Percentiles rank a stretch among this genome's conserved stretches.
Evolutionary conservation across 345 rosid genomes (phyloP).

Genomic region (Angophora floribunda): DNA sequence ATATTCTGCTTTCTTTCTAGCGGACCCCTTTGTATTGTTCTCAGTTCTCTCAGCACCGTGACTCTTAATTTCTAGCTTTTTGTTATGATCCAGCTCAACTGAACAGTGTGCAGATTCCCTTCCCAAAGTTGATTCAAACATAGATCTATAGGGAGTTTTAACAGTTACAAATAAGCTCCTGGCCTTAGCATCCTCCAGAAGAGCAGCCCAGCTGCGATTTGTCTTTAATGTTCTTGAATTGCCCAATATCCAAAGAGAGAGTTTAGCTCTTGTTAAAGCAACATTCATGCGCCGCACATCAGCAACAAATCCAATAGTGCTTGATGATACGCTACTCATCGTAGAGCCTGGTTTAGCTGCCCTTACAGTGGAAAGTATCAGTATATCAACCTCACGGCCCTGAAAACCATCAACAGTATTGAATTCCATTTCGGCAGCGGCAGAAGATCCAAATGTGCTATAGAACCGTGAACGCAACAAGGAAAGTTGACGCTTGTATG

Average conservation of each 20-base stretch:
- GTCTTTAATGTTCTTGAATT: conserved; percentile 68
- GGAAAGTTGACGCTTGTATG: conserved; percentile 79
- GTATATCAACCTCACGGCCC: conserved; percentile 87
- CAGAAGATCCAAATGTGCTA: conserved; percentile 66
- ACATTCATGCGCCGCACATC: conserved; percentile 96
- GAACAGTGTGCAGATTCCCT: conserved; percentile 7
- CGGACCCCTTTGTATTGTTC: neutral
- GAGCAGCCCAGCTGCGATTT: conserved; percentile 76
- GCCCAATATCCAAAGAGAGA: conserved; percentile 93
- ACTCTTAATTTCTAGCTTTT: conserved; percentile 2
- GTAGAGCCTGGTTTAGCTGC: conserved; percentile 41
- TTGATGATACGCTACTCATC: conserved; percentile 21
- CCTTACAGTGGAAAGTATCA: conserved; percentile 89
- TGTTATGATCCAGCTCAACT: conserved; percentile 6
- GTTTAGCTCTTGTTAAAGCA: conserved; percentile 88
- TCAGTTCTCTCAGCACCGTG: neutral
- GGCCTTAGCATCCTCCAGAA: conserved; percentile 75
- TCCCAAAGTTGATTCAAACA: conserved; percentile 19
- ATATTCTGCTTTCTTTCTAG: neutral
- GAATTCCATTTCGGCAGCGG: conserved; percentile 69
- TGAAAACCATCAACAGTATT: conserved; percentile 98
- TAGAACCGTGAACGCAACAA: conserved; percentile 70
- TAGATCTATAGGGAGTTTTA: conserved; percentile 44
- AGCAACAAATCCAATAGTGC: conserved; percentile 86
- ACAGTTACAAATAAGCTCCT: conserved; percentile 56